Conservation (phyloP, 2,329 filamentous ascomycete genomes). For the Calonectria multiphialidica region DNA sequence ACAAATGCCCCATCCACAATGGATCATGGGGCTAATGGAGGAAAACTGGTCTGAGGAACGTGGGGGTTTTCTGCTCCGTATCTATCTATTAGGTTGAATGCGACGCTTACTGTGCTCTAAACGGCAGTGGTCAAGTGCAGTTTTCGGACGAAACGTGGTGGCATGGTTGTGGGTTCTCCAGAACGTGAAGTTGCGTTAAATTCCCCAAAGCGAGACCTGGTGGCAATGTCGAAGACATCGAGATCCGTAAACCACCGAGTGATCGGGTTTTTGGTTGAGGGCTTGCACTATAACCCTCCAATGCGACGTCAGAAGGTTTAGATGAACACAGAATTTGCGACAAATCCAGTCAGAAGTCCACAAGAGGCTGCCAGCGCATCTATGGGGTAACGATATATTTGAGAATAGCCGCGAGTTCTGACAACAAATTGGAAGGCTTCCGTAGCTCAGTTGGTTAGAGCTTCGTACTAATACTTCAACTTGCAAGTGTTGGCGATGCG, state of each 20-base stretch:
- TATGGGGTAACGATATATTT: background rate
- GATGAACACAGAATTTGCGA: too few relatives aligned
- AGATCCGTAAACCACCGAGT: background rate
- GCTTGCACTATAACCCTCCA: background rate
- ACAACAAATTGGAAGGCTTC: conserved; percentile 38
- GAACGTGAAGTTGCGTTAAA: conserved; percentile 4
- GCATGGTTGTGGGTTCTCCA: conserved; percentile 1
- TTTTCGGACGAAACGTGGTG: background rate
- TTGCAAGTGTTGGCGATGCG: conserved; percentile 39
- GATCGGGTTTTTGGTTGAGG: too few relatives aligned
- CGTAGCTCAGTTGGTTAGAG: conserved; percentile 47
- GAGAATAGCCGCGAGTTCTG: background rate
- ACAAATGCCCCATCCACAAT: background rate
- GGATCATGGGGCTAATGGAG: background rate
- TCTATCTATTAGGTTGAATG: background rate
- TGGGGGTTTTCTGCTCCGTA: conserved; percentile 14
- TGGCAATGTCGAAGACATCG: background rate
- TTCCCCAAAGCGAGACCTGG: background rate
- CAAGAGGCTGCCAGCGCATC: background rate
- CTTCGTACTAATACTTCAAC: conserved; percentile 44
- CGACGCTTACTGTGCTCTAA: background rate
- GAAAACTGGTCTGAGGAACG: background rate
- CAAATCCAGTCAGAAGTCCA: too few relatives aligned
- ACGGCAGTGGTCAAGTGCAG: background rate
- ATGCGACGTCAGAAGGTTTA: background rate